Evolutionary conservation across 345 rosid species (phyloP).

Genomic region (Salix udensis): DNA sequence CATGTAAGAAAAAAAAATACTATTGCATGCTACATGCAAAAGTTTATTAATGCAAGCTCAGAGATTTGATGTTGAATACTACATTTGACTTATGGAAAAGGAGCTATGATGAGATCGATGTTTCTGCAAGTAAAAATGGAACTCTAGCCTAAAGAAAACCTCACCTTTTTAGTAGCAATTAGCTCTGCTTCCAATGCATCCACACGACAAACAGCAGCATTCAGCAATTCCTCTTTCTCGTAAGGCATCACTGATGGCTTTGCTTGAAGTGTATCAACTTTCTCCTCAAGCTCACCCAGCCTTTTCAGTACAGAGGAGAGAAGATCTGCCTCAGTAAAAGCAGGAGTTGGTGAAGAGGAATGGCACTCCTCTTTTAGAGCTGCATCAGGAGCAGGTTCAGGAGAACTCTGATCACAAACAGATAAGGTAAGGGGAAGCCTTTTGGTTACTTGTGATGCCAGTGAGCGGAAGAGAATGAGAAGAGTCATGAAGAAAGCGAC

Average conservation of each 20-base stretch:
- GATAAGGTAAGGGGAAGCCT: conserved; percentile 39
- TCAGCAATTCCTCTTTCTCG: conserved; percentile 92
- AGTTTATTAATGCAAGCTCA: not conserved
- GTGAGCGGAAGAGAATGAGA: conserved; percentile 47
- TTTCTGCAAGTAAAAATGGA: not conserved
- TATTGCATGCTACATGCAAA: not conserved
- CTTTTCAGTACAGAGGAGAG: conserved; percentile 72
- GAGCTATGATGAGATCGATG: not conserved
- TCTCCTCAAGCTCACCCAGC: conserved; percentile 83
- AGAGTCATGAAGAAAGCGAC: conserved; percentile 65
- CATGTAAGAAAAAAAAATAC: not conserved
- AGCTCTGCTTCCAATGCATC: conserved; percentile 98
- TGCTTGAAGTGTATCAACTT: conserved; percentile 69
- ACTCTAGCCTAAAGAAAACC: not conserved
- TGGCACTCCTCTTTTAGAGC: conserved; percentile 41
- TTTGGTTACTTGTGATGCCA: conserved; percentile 40
- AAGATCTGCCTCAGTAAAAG: conserved; percentile 53
- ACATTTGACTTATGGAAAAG: not conserved
- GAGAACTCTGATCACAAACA: conserved; percentile 28
- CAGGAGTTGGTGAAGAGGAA: conserved; percentile 54
- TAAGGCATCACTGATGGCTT: conserved; percentile 96
- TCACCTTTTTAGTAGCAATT: conserved; percentile 95
- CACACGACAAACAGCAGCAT: conserved; percentile 96
- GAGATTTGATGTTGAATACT: not conserved
- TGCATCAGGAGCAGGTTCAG: conserved; percentile 33